Evolutionary conservation across 805 yeast genomes (phyloP), one percentile per base, ranked within the genome.

Genomic region (Yamadazyma phyllophila): DNA sequence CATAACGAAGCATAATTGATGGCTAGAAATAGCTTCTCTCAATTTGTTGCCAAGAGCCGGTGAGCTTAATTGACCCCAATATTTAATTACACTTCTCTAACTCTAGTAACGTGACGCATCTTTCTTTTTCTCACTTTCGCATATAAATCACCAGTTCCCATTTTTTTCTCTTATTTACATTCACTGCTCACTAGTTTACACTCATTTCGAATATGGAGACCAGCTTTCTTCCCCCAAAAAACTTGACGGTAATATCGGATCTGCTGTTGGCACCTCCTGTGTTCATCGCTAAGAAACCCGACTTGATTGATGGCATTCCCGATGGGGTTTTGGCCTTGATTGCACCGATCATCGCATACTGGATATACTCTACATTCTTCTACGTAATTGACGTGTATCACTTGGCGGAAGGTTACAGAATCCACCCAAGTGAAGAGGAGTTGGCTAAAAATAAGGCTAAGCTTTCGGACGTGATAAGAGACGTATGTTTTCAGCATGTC

Each of bases 341-440:
- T 2, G 73, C 83, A 1, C 98, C 99, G 1, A 77, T 94, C 3
- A 71, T 82, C 2, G 90, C 84, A 2, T 94, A 94, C 64, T 94
- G 98, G 98, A 47, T 67, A 1, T 81, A 82, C 56, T 85, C 96
- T 2, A 58, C 78, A 24, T 65, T 87, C 50, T 94, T 87, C 76
- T 89, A 85, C 60, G 49, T 85, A 7, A 67, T 91, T 42, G 98
- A 94, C 63, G 76, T 76, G 36, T 80, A 76, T 54, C 79, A 88
- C 59, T 69, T 89, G 52, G 88, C 91, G 36, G 96, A 88, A 58
- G 71, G 77, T 60, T 89, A 88, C 67, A 76, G 98, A 54, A 89
- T 94, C 43, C 99, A 94, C 63, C 91, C 98, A 15, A 82, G 91
- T 32, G 95, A 85, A 55, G 98, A 92, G 62, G 88, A 89, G 46